These are phyloP conservation scores for Boletus reticuloceps DNA, from an alignment of 768 basidiomycete species.

Conservation along the genomic window DNA sequence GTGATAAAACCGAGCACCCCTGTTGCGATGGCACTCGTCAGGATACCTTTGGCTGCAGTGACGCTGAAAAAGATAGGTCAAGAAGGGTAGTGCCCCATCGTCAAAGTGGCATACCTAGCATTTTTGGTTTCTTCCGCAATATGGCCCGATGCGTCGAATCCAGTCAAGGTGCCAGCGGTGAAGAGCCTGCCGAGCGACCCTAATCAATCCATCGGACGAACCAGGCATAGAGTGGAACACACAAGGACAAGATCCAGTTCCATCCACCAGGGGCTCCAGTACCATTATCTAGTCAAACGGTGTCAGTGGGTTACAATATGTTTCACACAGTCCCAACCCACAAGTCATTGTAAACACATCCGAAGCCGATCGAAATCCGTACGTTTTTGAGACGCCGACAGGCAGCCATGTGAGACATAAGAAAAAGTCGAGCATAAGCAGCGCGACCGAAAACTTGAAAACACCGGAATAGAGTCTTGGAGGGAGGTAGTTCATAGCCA, in stretches of 20 bases:
- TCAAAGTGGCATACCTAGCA: slow-evolving; percentile 45
- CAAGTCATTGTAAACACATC: slow-evolving; percentile 84
- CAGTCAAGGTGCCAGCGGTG: slow-evolving; percentile 84
- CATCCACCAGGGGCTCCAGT: slow-evolving; percentile 83
- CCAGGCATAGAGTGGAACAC: slow-evolving; percentile 18
- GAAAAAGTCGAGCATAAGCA: slow-evolving; percentile 86
- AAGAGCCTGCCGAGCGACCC: slow-evolving; percentile 69
- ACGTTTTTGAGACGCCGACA: slow-evolving; percentile 84
- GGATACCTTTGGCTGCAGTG: slow-evolving; percentile 78
- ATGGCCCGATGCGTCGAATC: slow-evolving; percentile 88
- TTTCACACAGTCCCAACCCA: slow-evolving; percentile 42
- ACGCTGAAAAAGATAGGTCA: slow-evolving; percentile 42
- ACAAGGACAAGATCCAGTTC: slow-evolving; percentile 94
- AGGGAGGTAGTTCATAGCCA: slow-evolving; percentile 84
- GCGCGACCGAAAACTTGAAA: slow-evolving; percentile 70
- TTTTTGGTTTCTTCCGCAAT: slow-evolving; percentile 89
- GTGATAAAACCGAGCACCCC: slow-evolving; percentile 78
- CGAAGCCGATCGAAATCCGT: slow-evolving; percentile 80
- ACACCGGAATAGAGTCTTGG: slow-evolving; percentile 69
- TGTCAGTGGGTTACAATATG: background rate
- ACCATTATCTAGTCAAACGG: slow-evolving; percentile 64
- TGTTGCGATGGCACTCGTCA: slow-evolving; percentile 74
- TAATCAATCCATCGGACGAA: background rate
- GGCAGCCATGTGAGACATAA: slow-evolving; percentile 91
- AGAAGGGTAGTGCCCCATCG: background rate